phyloP scores from a whole-genome alignment of 441 rosid genomes.

The Erodium moschatum region DNA sequence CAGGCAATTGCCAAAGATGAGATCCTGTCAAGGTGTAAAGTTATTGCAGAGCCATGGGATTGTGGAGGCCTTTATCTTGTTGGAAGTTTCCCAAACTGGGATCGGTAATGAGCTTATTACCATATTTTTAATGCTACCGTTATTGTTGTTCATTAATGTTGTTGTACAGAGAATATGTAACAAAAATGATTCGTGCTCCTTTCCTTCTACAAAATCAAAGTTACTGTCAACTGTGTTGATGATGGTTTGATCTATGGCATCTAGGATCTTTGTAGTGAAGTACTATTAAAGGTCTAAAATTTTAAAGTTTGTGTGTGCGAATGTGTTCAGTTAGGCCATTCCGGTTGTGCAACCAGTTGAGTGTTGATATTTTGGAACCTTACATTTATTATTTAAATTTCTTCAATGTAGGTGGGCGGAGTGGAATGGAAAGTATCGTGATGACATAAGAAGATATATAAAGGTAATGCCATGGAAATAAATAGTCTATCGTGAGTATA shows the following conservation, averaged over 20 bases:
- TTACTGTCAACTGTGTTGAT: too few relatives aligned
- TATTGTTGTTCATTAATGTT: neutral
- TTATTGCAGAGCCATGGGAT: slow-evolving; percentile 96
- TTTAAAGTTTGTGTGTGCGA: neutral
- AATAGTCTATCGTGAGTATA: too few relatives aligned
- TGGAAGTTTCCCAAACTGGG: slow-evolving; percentile 92
- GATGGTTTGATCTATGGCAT: too few relatives aligned
- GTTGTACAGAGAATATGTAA: neutral
- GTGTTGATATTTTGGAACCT: neutral
- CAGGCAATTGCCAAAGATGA: slow-evolving; percentile 89
- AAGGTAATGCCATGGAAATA: slow-evolving; percentile 39
- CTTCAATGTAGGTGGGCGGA: slow-evolving; percentile 76
- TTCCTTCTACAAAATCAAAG: too few relatives aligned
- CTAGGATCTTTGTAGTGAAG: too few relatives aligned
- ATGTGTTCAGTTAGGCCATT: neutral
- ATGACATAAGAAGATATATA: slow-evolving; percentile 70
- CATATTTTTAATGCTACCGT: neutral
- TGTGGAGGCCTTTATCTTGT: slow-evolving; percentile 95
- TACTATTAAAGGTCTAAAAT: too few relatives aligned
- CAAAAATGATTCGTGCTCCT: neutral
- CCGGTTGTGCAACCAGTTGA: neutral
- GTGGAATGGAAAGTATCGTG: slow-evolving; percentile 96
- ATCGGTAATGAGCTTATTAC: slow-evolving; percentile 40
- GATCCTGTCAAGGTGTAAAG: slow-evolving; percentile 68
- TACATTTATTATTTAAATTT: slow-evolving; percentile 8